phyloP scores from a whole-genome alignment of 352 stramenopile species.

The Phytophthora syringae region DNA sequence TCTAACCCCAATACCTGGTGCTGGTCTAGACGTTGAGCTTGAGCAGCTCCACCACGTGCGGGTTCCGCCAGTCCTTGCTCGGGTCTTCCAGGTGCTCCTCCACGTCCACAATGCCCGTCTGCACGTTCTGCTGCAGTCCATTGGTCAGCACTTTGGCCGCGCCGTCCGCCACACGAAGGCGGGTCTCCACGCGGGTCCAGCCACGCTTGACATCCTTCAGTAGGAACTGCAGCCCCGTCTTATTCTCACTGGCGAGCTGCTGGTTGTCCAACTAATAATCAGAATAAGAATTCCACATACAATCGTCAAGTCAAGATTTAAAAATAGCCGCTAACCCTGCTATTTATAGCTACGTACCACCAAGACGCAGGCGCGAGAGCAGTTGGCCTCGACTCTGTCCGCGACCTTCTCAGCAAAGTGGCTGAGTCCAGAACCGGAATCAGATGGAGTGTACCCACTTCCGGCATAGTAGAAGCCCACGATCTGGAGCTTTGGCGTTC shows the following conservation, averaged over 20 bases:
- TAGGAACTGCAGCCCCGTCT: slow-evolving; percentile 66
- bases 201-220: slow-evolving; percentile 85
- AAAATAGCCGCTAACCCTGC: not conserved
- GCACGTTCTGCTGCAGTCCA: slow-evolving; percentile 56
- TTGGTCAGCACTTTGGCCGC: slow-evolving; percentile 48
- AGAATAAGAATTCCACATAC: slow-evolving; percentile 20
- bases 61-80: slow-evolving; percentile 81
- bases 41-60: slow-evolving; percentile 66
- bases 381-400: slow-evolving; percentile 72
- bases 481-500: slow-evolving; percentile 56
- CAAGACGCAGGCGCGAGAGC: slow-evolving; percentile 72
- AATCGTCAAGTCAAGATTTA: slow-evolving; percentile 15
- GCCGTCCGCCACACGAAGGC: slow-evolving; percentile 55
- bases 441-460: slow-evolving; percentile 37
- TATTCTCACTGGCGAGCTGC: slow-evolving; percentile 61
- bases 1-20: too few species aligned
- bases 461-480: slow-evolving; percentile 72
- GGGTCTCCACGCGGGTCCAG: slow-evolving; percentile 74
- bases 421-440: slow-evolving; percentile 45
- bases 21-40: slow-evolving; percentile 77
- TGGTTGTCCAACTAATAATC: slow-evolving; percentile 51
- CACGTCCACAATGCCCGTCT: slow-evolving; percentile 68
- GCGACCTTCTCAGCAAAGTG: slow-evolving; percentile 71
- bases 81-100: slow-evolving; percentile 82
- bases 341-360: slow-evolving; percentile 37